phyloP scores from a whole-genome alignment of 2,329 filamentous ascomycete species.

The Verruconis gallopava region DNA sequence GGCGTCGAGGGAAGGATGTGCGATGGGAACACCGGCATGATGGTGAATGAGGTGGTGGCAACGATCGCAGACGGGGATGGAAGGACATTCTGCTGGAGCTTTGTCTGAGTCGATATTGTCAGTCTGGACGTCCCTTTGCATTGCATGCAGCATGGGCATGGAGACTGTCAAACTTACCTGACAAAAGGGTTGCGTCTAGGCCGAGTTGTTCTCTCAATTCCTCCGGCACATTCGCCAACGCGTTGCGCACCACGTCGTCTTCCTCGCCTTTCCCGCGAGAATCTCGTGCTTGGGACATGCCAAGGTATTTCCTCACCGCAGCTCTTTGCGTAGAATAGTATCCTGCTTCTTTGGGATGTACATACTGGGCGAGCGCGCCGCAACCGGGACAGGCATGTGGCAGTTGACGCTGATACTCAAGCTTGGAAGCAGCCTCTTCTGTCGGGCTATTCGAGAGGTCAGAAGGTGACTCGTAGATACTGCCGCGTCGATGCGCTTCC shows the following conservation, averaged over 20 bases:
- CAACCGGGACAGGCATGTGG: conserved; percentile 49
- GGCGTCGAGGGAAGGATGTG: conserved; percentile 67
- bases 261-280: conserved; percentile 16
- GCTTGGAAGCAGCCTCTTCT: no score
- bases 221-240: conserved; percentile 20
- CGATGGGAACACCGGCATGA: conserved; percentile 55
- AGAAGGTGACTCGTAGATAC: no score
- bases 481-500: no score
- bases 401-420: conserved; percentile 23
- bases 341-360: conserved; percentile 41
- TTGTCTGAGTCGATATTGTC: not conserved
- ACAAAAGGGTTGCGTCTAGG: conserved; percentile 11
- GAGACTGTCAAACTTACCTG: not conserved
- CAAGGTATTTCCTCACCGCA: conserved; percentile 29
- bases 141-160: no score
- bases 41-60: conserved; percentile 77
- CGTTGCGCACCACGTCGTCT: conserved; percentile 25
- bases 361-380: conserved; percentile 45
- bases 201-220: conserved; percentile 20
- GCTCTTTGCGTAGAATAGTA: conserved; percentile 41
- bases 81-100: conserved; percentile 9
- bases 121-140: no score
- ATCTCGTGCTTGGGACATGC: conserved; percentile 14
- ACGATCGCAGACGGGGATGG: conserved; percentile 61
- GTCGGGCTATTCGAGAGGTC: no score